Evolutionary conservation across 129 eudicot species (phyloP).

Genomic region (Pulicaria dysenterica): DNA sequence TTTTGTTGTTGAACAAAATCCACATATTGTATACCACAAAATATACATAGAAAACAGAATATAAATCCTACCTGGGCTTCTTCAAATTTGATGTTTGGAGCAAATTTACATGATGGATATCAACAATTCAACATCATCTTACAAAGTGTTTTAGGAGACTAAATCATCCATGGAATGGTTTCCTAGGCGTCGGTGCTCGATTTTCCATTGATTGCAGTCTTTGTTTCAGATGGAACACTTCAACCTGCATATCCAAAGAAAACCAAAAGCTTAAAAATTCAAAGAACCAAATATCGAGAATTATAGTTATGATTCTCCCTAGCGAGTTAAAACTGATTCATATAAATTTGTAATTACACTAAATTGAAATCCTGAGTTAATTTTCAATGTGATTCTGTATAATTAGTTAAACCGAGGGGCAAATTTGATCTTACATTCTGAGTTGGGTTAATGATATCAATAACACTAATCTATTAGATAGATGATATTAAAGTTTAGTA

Average conservation of each 20-base stretch:
- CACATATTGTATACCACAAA: neutral
- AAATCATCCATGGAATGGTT: conserved; percentile 59
- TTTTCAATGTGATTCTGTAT: too few relatives aligned
- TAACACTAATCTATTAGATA: too few relatives aligned
- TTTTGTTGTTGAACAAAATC: too few relatives aligned
- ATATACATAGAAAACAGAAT: neutral
- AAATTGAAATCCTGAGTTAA: too few relatives aligned
- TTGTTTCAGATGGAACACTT: conserved; percentile 88
- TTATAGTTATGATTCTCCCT: too few relatives aligned
- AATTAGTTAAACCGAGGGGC: too few relatives aligned
- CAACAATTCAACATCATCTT: neutral
- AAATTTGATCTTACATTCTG: too few relatives aligned
- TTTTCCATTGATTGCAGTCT: conserved; percentile 82
- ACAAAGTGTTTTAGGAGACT: neutral
- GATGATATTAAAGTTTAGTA: too few relatives aligned
- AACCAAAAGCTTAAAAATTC: neutral
- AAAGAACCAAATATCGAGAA: neutral
- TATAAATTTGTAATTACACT: too few relatives aligned
- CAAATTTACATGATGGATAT: conserved; percentile 26
- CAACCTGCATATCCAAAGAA: conserved; percentile 70
- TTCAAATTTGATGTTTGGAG: conserved; percentile 13
- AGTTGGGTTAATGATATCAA: too few relatives aligned
- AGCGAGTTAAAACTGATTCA: too few relatives aligned
- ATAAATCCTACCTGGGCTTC: conserved; percentile 1
- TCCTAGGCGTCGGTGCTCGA: conserved; percentile 85